Conservation (phyloP, 257 asterid species). For the Capsicum pubescens region DNA sequence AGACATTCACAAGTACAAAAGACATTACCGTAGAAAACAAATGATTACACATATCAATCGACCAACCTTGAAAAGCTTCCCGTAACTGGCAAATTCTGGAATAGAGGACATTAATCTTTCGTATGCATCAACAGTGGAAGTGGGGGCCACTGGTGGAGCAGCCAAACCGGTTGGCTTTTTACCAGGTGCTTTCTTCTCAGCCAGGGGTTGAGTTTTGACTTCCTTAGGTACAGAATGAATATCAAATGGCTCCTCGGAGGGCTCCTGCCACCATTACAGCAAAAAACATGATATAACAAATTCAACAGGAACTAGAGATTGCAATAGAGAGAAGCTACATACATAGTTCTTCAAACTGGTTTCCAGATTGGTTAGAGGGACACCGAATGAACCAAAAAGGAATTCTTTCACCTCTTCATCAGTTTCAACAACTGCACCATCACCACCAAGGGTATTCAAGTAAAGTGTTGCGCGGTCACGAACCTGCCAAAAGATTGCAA, state of each 20-base stretch:
- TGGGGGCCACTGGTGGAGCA: slow-evolving; percentile 77
- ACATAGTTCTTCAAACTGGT: slow-evolving; percentile 89
- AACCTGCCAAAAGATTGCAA: slow-evolving; percentile 58
- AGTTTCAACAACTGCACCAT: slow-evolving; percentile 91
- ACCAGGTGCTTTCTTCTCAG: slow-evolving; percentile 92
- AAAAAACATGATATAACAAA: slow-evolving; percentile 32
- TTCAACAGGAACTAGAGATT: slow-evolving; percentile 26
- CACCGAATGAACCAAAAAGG: slow-evolving; percentile 84
- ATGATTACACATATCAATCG: slow-evolving; percentile 23
- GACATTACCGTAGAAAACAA: neutral
- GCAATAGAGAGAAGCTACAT: slow-evolving; percentile 38
- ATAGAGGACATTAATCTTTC: slow-evolving; percentile 77
- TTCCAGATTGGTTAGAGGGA: slow-evolving; percentile 85
- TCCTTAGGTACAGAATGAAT: slow-evolving; percentile 80
- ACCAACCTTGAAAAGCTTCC: slow-evolving; percentile 93
- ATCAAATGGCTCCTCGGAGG: slow-evolving; percentile 89
- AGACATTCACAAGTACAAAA: slow-evolving; percentile 31
- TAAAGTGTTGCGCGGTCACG: slow-evolving; percentile 99
- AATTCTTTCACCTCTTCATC: slow-evolving; percentile 82
- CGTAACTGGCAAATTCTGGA: slow-evolving; percentile 84
- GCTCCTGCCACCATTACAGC: slow-evolving; percentile 58
- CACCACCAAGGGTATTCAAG: slow-evolving; percentile 91
- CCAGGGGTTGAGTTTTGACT: slow-evolving; percentile 89
- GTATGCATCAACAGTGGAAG: slow-evolving; percentile 78
- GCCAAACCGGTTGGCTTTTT: slow-evolving; percentile 89